Base-by-base conservation (phyloP, 1,284 basidiomycete species). In the Lignosus rhinocerotis region DNA sequence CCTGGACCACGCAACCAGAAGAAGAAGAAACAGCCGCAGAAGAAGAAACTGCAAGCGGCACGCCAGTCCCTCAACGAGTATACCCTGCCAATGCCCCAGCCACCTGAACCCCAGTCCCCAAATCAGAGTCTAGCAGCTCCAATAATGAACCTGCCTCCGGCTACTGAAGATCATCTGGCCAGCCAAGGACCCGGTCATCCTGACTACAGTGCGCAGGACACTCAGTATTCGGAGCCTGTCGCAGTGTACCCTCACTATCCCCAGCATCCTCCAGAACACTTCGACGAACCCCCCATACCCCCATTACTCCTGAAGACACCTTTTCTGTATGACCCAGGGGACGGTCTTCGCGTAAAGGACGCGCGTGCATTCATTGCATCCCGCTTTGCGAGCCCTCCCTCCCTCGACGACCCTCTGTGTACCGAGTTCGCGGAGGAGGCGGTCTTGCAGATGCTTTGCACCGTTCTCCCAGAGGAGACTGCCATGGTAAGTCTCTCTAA, bases 371-470 rank as follows among this genome's bases (percentile, higher is more conserved):
- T 92, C 71, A 72, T 92, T 30, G 64, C 74, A 2, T 85, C 83
- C 11, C 84, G 77, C 61, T 88, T 91, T 68, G 82, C 88, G 7
- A 80, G 86, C 32, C 82, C 83, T 12, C 81, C 85, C 0, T 80
- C 86, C 1, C 62, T 80, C 30, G 80, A 86, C 51, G 84, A 86
- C 72, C 75, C 81, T 44, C 67, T 89, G 42, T 89, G 87, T 65
- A 85, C 84, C 10, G 87, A 89, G 64, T 91, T 90, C 68, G 84
- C 87, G 1, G 83, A 86, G 65, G 80, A 82, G 42, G 90, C 90
- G 66, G 80, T 92, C 34, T 69, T 87, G 42, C 78, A 90, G 68
- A 90, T 91, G 87, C 67, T 92, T 32, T 75, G 74, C 59, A 84
- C 82, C 0, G 79, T 88, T 8, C 72, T 92, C 3, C 87, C 90